Conservation (phyloP, 192 early-diverging fungal species). For the Rhizophagus sp. region DNA sequence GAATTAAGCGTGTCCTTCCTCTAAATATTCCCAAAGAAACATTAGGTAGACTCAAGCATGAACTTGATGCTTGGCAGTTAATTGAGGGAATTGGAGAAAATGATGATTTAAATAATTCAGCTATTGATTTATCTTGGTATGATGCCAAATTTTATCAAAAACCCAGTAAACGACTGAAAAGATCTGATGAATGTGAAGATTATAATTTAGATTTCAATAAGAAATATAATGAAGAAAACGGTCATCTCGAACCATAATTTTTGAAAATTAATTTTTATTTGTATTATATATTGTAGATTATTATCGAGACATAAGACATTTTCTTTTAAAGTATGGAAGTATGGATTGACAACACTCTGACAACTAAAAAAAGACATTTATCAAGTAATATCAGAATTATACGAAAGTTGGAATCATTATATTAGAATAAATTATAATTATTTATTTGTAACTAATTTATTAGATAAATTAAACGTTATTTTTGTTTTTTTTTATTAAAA, state of each 20-base stretch:
- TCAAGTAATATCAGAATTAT: too few relatives aligned
- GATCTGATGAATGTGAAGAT: neutral
- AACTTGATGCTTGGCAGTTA: neutral
- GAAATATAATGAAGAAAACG: neutral
- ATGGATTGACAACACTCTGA: too few relatives aligned
- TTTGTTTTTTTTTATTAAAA: too few relatives aligned
- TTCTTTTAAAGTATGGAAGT: too few relatives aligned
- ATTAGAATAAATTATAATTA: too few relatives aligned
- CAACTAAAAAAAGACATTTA: too few relatives aligned
- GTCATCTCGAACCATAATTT: neutral
- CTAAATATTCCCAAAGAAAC: neutral
- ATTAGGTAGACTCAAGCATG: neutral
- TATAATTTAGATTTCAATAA: neutral
- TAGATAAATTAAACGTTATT: too few relatives aligned
- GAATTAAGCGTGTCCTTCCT: conserved; percentile 12
- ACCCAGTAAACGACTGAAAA: conserved; percentile 7
- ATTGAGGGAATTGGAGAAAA: neutral
- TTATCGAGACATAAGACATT: too few relatives aligned
- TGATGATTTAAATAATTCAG: conserved; percentile 3
- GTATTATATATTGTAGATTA: too few relatives aligned
- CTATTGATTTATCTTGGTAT: conserved; percentile 17
- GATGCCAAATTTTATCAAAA: conserved; percentile 2
- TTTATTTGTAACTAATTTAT: too few relatives aligned
- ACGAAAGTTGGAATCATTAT: too few relatives aligned
- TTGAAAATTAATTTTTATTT: too few relatives aligned